These are phyloP conservation scores for Fusarium proliferatum DNA, from an alignment of 2,329 filamentous ascomycete species.

Conservation along the genomic window DNA sequence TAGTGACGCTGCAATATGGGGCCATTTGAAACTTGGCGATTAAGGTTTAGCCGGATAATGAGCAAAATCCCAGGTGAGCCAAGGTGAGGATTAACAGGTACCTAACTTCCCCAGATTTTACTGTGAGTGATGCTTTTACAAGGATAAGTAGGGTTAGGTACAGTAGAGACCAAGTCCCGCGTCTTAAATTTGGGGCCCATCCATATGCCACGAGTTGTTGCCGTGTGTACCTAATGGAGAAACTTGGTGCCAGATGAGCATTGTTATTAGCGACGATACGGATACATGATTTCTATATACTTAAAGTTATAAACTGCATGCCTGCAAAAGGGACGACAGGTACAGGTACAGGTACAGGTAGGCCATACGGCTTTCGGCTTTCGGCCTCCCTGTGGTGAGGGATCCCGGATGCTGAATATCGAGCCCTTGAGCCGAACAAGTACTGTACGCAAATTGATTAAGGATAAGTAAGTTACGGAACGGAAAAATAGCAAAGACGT, in stretches of 20 bases:
- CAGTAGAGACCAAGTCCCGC: too few species aligned
- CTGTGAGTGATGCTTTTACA: neutral
- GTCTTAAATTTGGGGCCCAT: too few species aligned
- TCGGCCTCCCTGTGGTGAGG: constrained; percentile 56
- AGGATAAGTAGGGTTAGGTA: constrained; percentile 3
- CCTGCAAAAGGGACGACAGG: too few species aligned
- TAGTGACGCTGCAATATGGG: neutral
- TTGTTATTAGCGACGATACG: too few species aligned
- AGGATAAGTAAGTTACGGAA: neutral
- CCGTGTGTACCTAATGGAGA: too few species aligned
- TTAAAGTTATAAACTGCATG: too few species aligned
- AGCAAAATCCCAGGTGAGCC: constrained; percentile 10
- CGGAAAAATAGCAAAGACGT: constrained; percentile 25
- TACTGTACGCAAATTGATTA: neutral
- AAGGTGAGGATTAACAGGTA: constrained; percentile 9
- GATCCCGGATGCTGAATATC: neutral
- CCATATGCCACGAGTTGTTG: too few species aligned
- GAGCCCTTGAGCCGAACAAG: constrained; percentile 43
- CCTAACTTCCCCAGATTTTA: constrained; percentile 24
- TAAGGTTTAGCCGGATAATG: neutral
- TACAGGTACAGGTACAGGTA: too few species aligned
- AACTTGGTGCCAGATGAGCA: too few species aligned
- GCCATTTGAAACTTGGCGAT: neutral
- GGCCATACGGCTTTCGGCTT: constrained; percentile 51
- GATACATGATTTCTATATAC: too few species aligned